A percentile compares a stretch with the other conserved stretches of the same genome.
Evolutionary conservation across 345 rosid species (phyloP).

Genomic region (Kernera saxatilis): DNA sequence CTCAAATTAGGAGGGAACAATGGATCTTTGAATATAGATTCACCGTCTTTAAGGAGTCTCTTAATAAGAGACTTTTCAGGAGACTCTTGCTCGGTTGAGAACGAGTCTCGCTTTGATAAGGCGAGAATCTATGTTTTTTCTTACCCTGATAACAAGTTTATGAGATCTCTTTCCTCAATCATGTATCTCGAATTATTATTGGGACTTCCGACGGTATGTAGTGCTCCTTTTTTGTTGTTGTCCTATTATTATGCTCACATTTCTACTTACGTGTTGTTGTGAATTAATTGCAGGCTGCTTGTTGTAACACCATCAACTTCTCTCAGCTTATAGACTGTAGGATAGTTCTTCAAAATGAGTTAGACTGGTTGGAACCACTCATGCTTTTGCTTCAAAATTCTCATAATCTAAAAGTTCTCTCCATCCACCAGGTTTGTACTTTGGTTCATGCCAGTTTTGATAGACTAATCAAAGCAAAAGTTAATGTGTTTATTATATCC

Average conservation of each 20-base stretch:
- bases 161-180: background rate
- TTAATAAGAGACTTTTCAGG: background rate
- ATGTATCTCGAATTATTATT: background rate
- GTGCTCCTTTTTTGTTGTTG: background rate
- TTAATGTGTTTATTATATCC: background rate
- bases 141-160: background rate
- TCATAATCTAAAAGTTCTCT: background rate
- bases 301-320: background rate
- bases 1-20: no score
- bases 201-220: background rate
- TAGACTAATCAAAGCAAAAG: background rate
- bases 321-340: background rate
- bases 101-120: no score
- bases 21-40: background rate
- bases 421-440: background rate
- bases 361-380: background rate
- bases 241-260: background rate
- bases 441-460: background rate
- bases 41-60: background rate
- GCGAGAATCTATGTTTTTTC: background rate
- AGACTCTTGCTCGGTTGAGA: background rate
- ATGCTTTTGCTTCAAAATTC: background rate
- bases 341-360: background rate
- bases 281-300: background rate
- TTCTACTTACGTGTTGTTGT: background rate